phyloP scores from a whole-genome alignment of 768 basidiomycete species.

The Tricholoma hemisulphureum region DNA sequence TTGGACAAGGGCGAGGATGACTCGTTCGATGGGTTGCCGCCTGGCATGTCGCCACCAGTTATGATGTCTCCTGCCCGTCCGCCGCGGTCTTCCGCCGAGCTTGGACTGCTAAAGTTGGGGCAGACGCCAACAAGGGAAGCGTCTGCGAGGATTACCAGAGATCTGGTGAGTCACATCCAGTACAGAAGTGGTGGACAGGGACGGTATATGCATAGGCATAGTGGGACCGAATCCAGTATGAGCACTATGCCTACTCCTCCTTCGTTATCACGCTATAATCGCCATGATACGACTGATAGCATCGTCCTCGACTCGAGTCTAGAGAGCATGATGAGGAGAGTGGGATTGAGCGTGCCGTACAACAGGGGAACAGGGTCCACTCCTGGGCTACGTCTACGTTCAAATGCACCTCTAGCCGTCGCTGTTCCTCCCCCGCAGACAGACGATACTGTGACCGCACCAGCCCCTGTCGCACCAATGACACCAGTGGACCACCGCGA shows the following conservation, averaged over 20 bases:
- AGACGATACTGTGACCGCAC: background rate
- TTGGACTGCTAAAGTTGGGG: slow-evolving; percentile 44
- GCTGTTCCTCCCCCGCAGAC: background rate
- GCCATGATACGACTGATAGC: slow-evolving; percentile 45
- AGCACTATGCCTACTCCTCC: slow-evolving; percentile 71
- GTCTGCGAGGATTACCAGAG: slow-evolving; percentile 63
- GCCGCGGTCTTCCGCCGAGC: slow-evolving; percentile 46
- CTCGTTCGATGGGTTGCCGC: slow-evolving; percentile 51
- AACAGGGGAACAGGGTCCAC: slow-evolving; percentile 24
- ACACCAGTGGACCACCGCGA: slow-evolving; percentile 7
- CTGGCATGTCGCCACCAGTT: slow-evolving; percentile 58
- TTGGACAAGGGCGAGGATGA: slow-evolving; percentile 50
- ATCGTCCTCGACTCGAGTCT: slow-evolving; percentile 55
- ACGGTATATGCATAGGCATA: slow-evolving; percentile 23
- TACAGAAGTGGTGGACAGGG: slow-evolving; percentile 32
- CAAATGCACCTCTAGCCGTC: slow-evolving; percentile 15
- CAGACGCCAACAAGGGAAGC: slow-evolving; percentile 75
- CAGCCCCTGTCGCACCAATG: background rate
- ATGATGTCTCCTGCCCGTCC: slow-evolving; percentile 58
- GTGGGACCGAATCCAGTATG: slow-evolving; percentile 57
- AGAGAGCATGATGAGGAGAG: slow-evolving; percentile 68
- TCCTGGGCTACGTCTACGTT: slow-evolving; percentile 31
- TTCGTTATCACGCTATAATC: slow-evolving; percentile 66
- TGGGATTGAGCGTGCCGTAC: slow-evolving; percentile 45
- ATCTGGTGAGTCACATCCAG: slow-evolving; percentile 58